Evolutionary conservation across 441 rosid genomes (phyloP).

Genomic region (Capsella rubella): DNA sequence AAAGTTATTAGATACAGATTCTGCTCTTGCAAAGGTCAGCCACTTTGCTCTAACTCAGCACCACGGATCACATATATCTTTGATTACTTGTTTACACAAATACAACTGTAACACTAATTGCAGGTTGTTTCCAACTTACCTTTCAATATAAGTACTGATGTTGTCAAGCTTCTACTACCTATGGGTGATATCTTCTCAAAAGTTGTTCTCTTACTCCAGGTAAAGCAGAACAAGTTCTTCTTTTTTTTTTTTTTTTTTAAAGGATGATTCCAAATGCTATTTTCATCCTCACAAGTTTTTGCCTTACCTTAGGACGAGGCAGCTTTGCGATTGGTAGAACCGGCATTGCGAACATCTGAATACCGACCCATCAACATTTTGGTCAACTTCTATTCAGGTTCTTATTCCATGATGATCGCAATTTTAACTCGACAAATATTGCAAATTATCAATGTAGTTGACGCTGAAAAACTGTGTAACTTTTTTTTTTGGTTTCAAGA

Average conservation of each 20-base stretch:
- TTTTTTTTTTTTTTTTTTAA: constrained; percentile 1
- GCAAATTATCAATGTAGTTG: not conserved
- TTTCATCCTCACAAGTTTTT: constrained; percentile 16
- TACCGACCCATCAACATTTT: constrained; percentile 83
- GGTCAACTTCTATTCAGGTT: constrained; percentile 85
- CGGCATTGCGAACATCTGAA: constrained; percentile 68
- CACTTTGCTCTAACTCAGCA: constrained; percentile 6
- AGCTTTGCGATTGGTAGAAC: constrained; percentile 72
- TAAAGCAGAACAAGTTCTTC: constrained; percentile 33
- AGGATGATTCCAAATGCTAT: not conserved
- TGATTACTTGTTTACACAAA: not conserved
- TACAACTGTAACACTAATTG: constrained; percentile 5
- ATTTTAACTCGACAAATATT: constrained; percentile 15
- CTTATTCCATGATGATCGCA: constrained; percentile 15
- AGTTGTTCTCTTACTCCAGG: constrained; percentile 95
- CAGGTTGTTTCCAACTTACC: constrained; percentile 93
- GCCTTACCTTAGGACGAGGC: constrained; percentile 75
- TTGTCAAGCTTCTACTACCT: constrained; percentile 83
- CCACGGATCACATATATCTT: not conserved
- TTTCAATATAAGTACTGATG: constrained; percentile 86
- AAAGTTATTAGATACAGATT: constrained; percentile 38
- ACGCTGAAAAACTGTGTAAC: constrained; percentile 17
- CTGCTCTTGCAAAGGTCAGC: constrained; percentile 68
- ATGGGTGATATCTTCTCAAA: constrained; percentile 92
- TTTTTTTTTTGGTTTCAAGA: constrained; percentile 58